phyloP scores from a whole-genome alignment of 805 yeast species.

The Metschnikowia amazonensis region DNA sequence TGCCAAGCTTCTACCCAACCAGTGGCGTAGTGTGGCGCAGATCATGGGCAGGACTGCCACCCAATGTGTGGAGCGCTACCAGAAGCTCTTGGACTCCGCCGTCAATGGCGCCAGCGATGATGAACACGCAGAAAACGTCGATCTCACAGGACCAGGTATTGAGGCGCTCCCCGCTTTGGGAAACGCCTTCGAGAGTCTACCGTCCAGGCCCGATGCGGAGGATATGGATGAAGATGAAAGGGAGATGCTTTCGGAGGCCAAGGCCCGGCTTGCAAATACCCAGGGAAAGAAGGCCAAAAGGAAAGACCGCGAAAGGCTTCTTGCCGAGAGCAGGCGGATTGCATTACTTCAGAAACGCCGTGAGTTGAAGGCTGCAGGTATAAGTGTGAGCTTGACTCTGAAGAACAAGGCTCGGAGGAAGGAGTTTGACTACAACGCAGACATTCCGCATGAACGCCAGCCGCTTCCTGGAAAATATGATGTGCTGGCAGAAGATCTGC shows the following conservation, averaged over 20 bases:
- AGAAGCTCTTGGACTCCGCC: slow-evolving; percentile 57
- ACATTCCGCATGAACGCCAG: slow-evolving; percentile 70
- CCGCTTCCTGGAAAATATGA: slow-evolving; percentile 71
- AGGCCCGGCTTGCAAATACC: slow-evolving; percentile 85
- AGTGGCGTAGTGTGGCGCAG: slow-evolving; percentile 90
- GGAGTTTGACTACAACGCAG: slow-evolving; percentile 78
- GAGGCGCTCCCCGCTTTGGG: slow-evolving; percentile 47
- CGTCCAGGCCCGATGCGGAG: slow-evolving; percentile 77
- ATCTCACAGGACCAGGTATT: slow-evolving; percentile 49
- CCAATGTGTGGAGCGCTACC: slow-evolving; percentile 82
- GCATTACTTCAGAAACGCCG: slow-evolving; percentile 76
- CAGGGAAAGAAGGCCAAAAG: slow-evolving; percentile 93
- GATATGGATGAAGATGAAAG: slow-evolving; percentile 82
- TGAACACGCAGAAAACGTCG: slow-evolving; percentile 21
- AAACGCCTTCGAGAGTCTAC: slow-evolving; percentile 62
- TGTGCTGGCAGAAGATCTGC: slow-evolving; percentile 51
- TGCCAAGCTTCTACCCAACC: slow-evolving; percentile 77
- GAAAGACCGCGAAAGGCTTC: slow-evolving; percentile 77
- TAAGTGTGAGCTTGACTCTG: slow-evolving; percentile 47
- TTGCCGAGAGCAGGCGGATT: slow-evolving; percentile 72
- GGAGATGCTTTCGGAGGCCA: slow-evolving; percentile 93
- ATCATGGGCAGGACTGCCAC: slow-evolving; percentile 80
- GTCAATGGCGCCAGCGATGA: slow-evolving; percentile 23
- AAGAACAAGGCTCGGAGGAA: slow-evolving; percentile 52
- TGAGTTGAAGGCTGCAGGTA: slow-evolving; percentile 78